Conservation (phyloP, 1,284 basidiomycete species). For the Malassezia brasiliensis region DNA sequence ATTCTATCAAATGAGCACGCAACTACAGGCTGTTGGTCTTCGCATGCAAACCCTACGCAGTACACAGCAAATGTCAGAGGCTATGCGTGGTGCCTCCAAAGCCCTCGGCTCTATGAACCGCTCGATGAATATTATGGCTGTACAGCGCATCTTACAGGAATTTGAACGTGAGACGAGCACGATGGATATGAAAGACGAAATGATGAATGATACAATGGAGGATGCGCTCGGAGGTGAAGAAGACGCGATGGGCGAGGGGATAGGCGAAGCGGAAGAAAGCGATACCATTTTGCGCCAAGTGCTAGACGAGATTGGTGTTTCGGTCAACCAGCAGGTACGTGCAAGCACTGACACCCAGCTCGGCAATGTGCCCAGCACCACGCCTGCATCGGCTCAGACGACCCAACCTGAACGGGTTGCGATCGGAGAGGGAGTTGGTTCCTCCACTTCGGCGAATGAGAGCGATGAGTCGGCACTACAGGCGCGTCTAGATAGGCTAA, state of each 20-base stretch:
- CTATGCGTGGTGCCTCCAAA: slow-evolving; percentile 93
- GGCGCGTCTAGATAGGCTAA: slow-evolving; percentile 39
- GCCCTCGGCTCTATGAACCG: slow-evolving; percentile 98
- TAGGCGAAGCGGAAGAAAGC: slow-evolving; percentile 72
- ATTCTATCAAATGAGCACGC: slow-evolving; percentile 97
- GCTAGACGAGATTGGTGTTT: slow-evolving; percentile 91
- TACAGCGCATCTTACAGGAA: slow-evolving; percentile 92
- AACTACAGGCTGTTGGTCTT: slow-evolving; percentile 88
- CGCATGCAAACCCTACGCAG: slow-evolving; percentile 91
- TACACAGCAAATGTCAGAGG: slow-evolving; percentile 98
- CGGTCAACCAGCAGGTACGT: slow-evolving; percentile 75
- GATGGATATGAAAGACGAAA: slow-evolving; percentile 99
- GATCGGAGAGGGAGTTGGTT: slow-evolving; percentile 32
- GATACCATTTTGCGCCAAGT: slow-evolving; percentile 94
- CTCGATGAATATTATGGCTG: slow-evolving; percentile 83
- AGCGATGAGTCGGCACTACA: slow-evolving; percentile 43
- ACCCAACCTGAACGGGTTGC: slow-evolving; percentile 31
- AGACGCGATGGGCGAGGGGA: slow-evolving; percentile 51
- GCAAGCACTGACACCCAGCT: slow-evolving; percentile 20
- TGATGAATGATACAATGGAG: slow-evolving; percentile 98
- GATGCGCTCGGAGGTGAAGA: slow-evolving; percentile 87
- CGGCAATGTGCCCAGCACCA: slow-evolving; percentile 31
- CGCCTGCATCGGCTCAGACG: slow-evolving; percentile 26
- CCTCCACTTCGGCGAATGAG: slow-evolving; percentile 6
- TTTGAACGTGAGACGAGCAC: slow-evolving; percentile 92